Evolutionary conservation across 2,329 filamentous ascomycete species (phyloP).

Genomic region (Ophiosphaerella korrae): DNA sequence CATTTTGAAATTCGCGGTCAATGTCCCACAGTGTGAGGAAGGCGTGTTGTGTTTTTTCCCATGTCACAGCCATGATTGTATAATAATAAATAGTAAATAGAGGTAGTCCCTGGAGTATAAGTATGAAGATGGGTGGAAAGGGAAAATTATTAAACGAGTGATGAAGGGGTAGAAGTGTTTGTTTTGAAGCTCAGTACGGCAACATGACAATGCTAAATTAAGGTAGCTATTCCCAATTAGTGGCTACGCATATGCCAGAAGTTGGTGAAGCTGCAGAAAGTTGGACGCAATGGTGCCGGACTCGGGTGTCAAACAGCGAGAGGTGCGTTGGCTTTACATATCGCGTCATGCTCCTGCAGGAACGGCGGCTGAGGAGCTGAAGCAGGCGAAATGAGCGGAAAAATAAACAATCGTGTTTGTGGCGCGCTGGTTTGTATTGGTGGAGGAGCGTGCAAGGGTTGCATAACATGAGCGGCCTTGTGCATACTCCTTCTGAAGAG

Average conservation of each 20-base stretch:
- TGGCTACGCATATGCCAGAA: constrained; percentile 9
- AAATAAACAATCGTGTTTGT: constrained; percentile 1
- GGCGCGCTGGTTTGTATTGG: constrained; percentile 5
- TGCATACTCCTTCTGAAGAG: not conserved
- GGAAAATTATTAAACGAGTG: constrained; percentile 3
- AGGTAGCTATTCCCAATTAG: constrained; percentile 8
- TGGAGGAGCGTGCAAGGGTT: not conserved
- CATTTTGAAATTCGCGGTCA: constrained; percentile 42
- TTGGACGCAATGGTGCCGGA: constrained; percentile 7
- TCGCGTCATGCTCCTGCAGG: constrained; percentile 24
- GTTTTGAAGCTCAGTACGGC: constrained; percentile 4
- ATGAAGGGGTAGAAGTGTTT: constrained; percentile 1
- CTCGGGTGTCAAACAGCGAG: constrained; percentile 14
- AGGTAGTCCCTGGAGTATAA: not conserved
- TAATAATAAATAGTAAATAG: constrained; percentile 14
- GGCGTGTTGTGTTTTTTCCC: constrained; percentile 38
- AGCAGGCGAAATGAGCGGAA: constrained; percentile 14
- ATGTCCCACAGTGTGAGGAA: constrained; percentile 44
- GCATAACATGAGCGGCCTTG: not conserved
- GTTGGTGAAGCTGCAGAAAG: constrained; percentile 14
- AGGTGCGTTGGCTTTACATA: constrained; percentile 24
- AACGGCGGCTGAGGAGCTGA: constrained; percentile 16
- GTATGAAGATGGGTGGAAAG: not conserved
- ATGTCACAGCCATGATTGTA: constrained; percentile 18
- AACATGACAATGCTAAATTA: constrained; percentile 10